Evolutionary conservation across 345 rosid genomes (phyloP).

Genomic region (Bruguiera sexangula): DNA sequence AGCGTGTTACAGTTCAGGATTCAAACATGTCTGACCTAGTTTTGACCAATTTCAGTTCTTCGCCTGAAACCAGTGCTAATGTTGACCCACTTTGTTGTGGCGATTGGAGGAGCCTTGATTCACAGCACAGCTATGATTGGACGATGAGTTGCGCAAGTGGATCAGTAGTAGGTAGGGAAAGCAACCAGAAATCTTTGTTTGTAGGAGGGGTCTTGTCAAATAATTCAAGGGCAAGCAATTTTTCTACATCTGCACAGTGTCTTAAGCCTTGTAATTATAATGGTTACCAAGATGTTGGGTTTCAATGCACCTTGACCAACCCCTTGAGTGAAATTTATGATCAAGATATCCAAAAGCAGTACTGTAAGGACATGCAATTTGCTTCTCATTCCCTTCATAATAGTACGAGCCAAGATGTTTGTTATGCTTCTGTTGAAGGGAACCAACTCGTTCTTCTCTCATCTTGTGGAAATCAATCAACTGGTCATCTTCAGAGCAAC

Average conservation of each 20-base stretch:
- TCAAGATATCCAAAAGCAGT: slow-evolving; percentile 25
- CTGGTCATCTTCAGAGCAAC: slow-evolving; percentile 7
- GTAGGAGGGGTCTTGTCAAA: slow-evolving; percentile 40
- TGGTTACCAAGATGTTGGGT: slow-evolving; percentile 26
- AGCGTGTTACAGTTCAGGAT: slow-evolving; percentile 1
- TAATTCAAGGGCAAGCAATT: slow-evolving; percentile 24
- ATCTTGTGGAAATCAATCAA: slow-evolving; percentile 26
- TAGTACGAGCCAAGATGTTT: slow-evolving; percentile 30
- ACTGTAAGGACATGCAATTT: slow-evolving; percentile 19
- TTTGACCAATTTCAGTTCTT: slow-evolving; percentile 12
- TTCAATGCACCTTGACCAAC: slow-evolving; percentile 19
- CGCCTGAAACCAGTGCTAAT: slow-evolving; percentile 5
- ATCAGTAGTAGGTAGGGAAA: slow-evolving; percentile 24
- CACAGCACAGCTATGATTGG: slow-evolving; percentile 40
- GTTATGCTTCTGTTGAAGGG: slow-evolving; percentile 26
- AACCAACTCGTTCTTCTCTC: slow-evolving; percentile 34
- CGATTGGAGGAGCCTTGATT: slow-evolving; percentile 28
- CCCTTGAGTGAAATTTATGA: slow-evolving; percentile 26
- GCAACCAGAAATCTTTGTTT: slow-evolving; percentile 32
- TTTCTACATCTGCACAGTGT: slow-evolving; percentile 20
- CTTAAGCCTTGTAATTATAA: slow-evolving; percentile 18
- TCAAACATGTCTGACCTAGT: slow-evolving; percentile 21
- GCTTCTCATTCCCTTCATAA: slow-evolving; percentile 20
- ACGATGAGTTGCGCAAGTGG: slow-evolving; percentile 41
- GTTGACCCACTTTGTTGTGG: slow-evolving; percentile 32